A percentile compares a stretch with the other conserved stretches of the same genome.
These are phyloP conservation scores for Suillus discolor DNA, from an alignment of 768 basidiomycete genomes.

Conservation along the genomic window DNA sequence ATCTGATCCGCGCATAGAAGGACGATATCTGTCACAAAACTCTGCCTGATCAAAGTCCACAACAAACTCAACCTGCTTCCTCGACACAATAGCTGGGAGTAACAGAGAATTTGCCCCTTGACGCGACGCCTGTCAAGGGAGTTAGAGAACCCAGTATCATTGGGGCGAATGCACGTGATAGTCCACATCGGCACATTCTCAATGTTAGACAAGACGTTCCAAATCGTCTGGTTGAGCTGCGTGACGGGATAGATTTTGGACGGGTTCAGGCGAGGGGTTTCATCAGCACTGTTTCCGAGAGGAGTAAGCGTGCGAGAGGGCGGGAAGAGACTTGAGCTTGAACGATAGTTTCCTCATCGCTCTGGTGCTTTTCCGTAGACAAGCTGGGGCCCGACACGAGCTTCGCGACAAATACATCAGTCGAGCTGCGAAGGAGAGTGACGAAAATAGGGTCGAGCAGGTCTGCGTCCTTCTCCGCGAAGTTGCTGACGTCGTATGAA, in stretches of 20 bases:
- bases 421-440: slow-evolving; percentile 50
- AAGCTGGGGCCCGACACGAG: slow-evolving; percentile 65
- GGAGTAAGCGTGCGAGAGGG: slow-evolving; percentile 53
- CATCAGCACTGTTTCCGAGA: slow-evolving; percentile 32
- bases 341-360: slow-evolving; percentile 58
- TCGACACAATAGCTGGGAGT: slow-evolving; percentile 54
- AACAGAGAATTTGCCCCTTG: slow-evolving; percentile 59
- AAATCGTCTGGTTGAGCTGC: slow-evolving; percentile 57
- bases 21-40: slow-evolving; percentile 57
- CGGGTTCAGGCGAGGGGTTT: slow-evolving; percentile 48
- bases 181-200: slow-evolving; percentile 55
- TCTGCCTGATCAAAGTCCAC: slow-evolving; percentile 48
- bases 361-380: slow-evolving; percentile 57
- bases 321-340: slow-evolving; percentile 65
- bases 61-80: slow-evolving; percentile 51
- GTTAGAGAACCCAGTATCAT: slow-evolving; percentile 63
- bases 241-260: slow-evolving; percentile 58
- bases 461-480: slow-evolving; percentile 54
- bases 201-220: slow-evolving; percentile 46
- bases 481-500: slow-evolving; percentile 51
- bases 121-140: slow-evolving; percentile 67
- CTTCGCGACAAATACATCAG: slow-evolving; percentile 57
- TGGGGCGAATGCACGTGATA: slow-evolving; percentile 62
- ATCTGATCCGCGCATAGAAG: slow-evolving; percentile 50
- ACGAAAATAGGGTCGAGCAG: slow-evolving; percentile 60